A percentile compares a stretch with the other conserved stretches of the same genome.
phyloP scores from a whole-genome alignment of 495 filamentous ascomycete species.

The Peziza echinospora region DNA sequence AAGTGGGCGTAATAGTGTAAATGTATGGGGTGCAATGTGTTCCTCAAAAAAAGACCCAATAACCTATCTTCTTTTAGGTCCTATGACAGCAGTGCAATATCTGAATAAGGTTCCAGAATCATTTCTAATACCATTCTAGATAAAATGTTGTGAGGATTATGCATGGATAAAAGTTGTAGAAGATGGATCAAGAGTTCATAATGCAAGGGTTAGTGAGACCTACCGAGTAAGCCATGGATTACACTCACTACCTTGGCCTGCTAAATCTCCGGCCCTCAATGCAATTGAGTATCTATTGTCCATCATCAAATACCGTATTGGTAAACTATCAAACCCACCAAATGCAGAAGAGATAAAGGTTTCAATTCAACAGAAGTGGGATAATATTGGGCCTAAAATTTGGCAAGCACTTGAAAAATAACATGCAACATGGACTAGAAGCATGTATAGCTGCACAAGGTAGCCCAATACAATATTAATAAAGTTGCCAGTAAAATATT shows the following conservation, averaged over 20 bases:
- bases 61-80: neutral
- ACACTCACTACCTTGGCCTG: neutral
- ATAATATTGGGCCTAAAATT: neutral
- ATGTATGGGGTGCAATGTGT: slow-evolving; percentile 1
- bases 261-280: slow-evolving; percentile 5
- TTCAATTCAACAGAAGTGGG: slow-evolving; percentile 4
- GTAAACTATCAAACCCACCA: neutral
- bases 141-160: slow-evolving; percentile 3
- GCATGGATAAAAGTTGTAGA: slow-evolving; percentile 1
- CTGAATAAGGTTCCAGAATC: neutral
- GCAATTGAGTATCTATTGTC: slow-evolving; percentile 4
- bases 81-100: neutral
- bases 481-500: too few species aligned
- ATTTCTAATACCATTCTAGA: neutral
- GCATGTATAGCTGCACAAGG: neutral
- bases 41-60: neutral
- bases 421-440: neutral
- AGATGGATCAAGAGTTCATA: neutral
- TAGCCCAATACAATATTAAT: slow-evolving; percentile 2
- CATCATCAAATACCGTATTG: neutral
- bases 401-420: slow-evolving; percentile 1
- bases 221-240: neutral
- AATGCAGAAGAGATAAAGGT: neutral
- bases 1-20: neutral
- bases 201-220: neutral